Evolutionary conservation across 2,329 filamentous ascomycete species (phyloP), one percentile per base, ranked within the genome.

Genomic region (Nigrograna mackinnonii): DNA sequence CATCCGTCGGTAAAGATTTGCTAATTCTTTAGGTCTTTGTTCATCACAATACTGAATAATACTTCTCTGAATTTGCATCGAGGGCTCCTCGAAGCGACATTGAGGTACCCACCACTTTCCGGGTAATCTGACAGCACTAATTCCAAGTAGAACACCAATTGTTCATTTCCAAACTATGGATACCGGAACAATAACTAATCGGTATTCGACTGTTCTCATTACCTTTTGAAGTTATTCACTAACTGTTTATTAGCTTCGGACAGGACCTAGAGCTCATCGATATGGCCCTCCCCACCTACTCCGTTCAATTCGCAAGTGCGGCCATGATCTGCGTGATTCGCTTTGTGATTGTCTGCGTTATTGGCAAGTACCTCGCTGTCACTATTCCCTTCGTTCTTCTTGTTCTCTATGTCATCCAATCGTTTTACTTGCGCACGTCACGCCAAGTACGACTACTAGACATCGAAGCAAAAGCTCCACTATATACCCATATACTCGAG

Each of bases 401-500:
- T 2, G 57, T 83, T 0, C 71, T 82, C 2, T 64, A 72, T 34
- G 60, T 83, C 0, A 57, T 76, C 5, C 71, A 76, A 43, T 58
- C 51, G 13, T 65, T 66, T 46, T 77, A 77, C 41, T 60, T 76
- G 3, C 62, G 65, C 2, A 74, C 72, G 3, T 70, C 69, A 9
- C 60, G 73, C 2, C 72, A 71, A 37, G 43, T 77, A 3, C 70
- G 79, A 40, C 58, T 77, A 6, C 57, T 80, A 11, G 78, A 80
- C 50, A 68, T 80, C 2, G 77, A 79, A 50, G 61, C 69, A 21
- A 72, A 74, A 42, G 65, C 67, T 0, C 69, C 72, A 1, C 62
- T 79, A 0, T 76, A 71, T 17, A 71, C 74, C 0, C 72, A 79
- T 22, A 78, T 79, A 42, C 52, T 74, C 2, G 78, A 80, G 37